These are phyloP conservation scores for Aspergillus taichungensis DNA, from an alignment of 495 filamentous ascomycete genomes.

Conservation along the genomic window DNA sequence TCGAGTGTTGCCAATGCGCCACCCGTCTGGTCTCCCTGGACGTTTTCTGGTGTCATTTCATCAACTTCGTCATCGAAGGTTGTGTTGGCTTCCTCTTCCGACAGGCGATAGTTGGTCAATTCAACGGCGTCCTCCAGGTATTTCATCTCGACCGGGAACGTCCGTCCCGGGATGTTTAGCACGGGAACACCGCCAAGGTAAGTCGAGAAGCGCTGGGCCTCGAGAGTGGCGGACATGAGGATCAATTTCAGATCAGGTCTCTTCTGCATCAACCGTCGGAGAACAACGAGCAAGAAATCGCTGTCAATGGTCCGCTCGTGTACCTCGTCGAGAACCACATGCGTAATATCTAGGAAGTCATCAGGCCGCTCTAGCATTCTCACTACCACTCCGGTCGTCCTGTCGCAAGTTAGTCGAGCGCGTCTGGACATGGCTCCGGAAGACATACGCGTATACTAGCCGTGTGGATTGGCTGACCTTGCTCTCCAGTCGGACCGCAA, in stretches of 20 bases:
- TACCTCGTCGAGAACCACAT: conserved; percentile 90
- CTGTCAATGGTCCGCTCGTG: conserved; percentile 93
- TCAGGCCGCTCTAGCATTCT: conserved; percentile 88
- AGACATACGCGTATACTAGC: conserved; percentile 67
- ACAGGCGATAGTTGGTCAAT: conserved; percentile 59
- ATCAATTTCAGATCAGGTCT: conserved; percentile 73
- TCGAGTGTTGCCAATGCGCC: conserved; percentile 43
- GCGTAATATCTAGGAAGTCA: conserved; percentile 78
- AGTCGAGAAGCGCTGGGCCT: conserved; percentile 80
- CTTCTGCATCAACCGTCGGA: conserved; percentile 66
- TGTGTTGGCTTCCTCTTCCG: conserved; percentile 36
- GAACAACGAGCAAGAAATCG: conserved; percentile 85
- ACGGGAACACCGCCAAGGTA: conserved; percentile 81
- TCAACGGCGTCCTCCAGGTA: conserved; percentile 91
- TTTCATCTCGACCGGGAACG: conserved; percentile 80
- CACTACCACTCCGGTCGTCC: conserved; percentile 79
- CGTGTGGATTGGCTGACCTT: conserved; percentile 72
- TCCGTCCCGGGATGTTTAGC: conserved; percentile 81
- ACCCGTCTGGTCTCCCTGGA: conserved; percentile 27
- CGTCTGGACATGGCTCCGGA: background rate
- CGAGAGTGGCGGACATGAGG: conserved; percentile 93
- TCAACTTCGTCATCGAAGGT: conserved; percentile 39
- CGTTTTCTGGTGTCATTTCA: conserved; percentile 36
- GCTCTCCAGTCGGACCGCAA: conserved; percentile 85
- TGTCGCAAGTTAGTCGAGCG: conserved; percentile 10